Evolutionary conservation across 371 early-diverging fungal genomes (phyloP), one percentile per base, ranked within the genome.

Genomic region (Mucor mucedo): DNA sequence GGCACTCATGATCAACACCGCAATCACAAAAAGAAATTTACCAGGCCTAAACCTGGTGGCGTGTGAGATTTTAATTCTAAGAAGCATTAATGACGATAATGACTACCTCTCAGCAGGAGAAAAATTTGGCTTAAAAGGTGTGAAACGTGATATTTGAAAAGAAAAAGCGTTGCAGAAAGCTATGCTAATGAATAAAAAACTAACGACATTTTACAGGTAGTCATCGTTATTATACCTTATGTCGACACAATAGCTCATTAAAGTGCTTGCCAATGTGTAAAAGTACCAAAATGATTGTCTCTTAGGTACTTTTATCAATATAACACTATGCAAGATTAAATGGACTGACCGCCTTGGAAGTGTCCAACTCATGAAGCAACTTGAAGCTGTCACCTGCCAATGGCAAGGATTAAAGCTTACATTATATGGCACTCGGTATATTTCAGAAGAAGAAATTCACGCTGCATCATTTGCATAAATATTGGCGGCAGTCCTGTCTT

Each of bases 311-410:
- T 21, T 21, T 21, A 21, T 21, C 21, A 21, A 21, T 0, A 21
- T 21, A 21, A 21, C 21, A 21, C 21, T 21, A 21, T 21, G 21
- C 21, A 21, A 21, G 21, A 21, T 21, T 0, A 21, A 60, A 60
- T 63, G 63, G 57, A 55, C 60, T 38, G 52, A 30, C 1, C 42
- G 40, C 9, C 49, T 68, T 68, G 52, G 60, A 60, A 58, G 57
- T 57, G 62, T 41, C 27, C 41, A 56, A 55, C 47, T 56, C 35
- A 63, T 60, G 56, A 52, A 69, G 39, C 60, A 45, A 39, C 50
- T 58, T 52, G 69, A 69, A 60, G 69, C 62, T 28, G 64, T 69
- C n/a, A 65, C 69, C 0, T 65, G 65, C 13, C 62, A 69, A 61
- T 69, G 69, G 62, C 39, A 63, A 56, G 58, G 55, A 41, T 52